Evolutionary conservation across 352 stramenopile species (phyloP), one percentile per base, ranked within the genome.

Genomic region (Phytopythium mirpurense): DNA sequence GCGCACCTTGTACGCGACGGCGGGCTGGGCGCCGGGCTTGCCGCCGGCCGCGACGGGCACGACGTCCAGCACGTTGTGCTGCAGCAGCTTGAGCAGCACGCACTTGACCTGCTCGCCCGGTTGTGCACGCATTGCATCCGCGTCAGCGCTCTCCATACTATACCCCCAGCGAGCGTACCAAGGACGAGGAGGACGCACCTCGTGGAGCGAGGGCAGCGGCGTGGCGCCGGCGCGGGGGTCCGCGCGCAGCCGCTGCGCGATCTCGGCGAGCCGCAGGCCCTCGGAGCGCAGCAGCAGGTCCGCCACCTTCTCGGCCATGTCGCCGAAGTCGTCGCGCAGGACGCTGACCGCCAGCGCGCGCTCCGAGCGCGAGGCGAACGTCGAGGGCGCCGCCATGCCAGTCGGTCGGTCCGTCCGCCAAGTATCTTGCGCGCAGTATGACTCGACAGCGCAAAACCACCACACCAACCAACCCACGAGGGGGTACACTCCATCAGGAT

Each of bases 21-120:
- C 43, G 2, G 43, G 46, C 11, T 62, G n/a, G 36, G 50, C 21
- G 35, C 44, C n/a, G 34, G 47, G 38, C 64, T 66, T 51, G 48
- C 60, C 49, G 41, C 27, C 40, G 5, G 59, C 55, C n/a, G 64
- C 37, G 31, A 80, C 72, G 15, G 73, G 68, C 41, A 71, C 72
- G 45, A 93, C 73, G n/a, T 68, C 57, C 43, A 95, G 62, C 57
- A 93, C 34, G 63, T 95, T 95, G 68, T 95, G 85, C 65, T 95
- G 85, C 63, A 95, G 65, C 51, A 95, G 65, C 69, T 92, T 93
- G 47, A 95, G 78, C 56, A 95, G 54, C 40, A 72, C 81, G 47
- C 74, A 79, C 56, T 92, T 95, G 65, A 95, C 21, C 41, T 47
- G 23, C 1, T 2, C 40, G 6, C 11, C 8, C 5, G 41, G 2